A percentile compares a stretch with the other conserved stretches of the same genome.
These are phyloP conservation scores for Silene vulgaris DNA, from an alignment of 179 eudicot species.

Conservation along the genomic window DNA sequence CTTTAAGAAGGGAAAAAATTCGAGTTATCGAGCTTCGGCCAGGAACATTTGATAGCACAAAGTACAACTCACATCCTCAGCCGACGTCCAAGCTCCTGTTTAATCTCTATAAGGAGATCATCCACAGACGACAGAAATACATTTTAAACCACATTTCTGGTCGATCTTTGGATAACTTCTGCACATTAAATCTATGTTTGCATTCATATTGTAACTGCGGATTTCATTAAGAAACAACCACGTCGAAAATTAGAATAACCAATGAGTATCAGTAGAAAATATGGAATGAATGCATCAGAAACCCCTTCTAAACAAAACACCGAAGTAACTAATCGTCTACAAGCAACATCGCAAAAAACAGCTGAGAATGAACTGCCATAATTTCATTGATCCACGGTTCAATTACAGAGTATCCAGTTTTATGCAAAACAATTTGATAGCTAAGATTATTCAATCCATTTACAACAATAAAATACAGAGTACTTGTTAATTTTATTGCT, in stretches of 20 bases:
- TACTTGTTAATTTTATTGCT: slow-evolving; percentile 9
- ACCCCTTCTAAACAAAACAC: neutral
- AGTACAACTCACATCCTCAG: slow-evolving; percentile 10
- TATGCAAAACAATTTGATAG: slow-evolving; percentile 13
- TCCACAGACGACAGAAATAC: slow-evolving; percentile 15
- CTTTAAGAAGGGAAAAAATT: slow-evolving; percentile 30
- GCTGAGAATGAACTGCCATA: slow-evolving; percentile 16
- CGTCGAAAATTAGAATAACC: neutral
- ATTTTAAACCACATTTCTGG: neutral
- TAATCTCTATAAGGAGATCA: neutral
- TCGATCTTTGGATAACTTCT: slow-evolving; percentile 1
- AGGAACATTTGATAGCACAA: slow-evolving; percentile 11
- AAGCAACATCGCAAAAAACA: slow-evolving; percentile 1
- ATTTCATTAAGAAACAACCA: neutral
- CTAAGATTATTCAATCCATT: slow-evolving; percentile 15
- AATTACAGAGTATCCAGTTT: neutral
- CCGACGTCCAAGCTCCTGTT: slow-evolving; percentile 5
- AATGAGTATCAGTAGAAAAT: neutral
- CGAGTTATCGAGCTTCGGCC: slow-evolving; percentile 11
- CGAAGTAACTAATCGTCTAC: neutral
- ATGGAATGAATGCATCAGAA: neutral
- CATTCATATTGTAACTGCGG: neutral
- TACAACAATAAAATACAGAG: neutral
- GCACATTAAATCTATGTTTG: slow-evolving; percentile 2
- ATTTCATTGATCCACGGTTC: slow-evolving; percentile 12